Percentiles rank a stretch among this genome's conserved stretches.
phyloP scores from a whole-genome alignment of 1,139 yeast species.

The Pneumocystis murina region DNA sequence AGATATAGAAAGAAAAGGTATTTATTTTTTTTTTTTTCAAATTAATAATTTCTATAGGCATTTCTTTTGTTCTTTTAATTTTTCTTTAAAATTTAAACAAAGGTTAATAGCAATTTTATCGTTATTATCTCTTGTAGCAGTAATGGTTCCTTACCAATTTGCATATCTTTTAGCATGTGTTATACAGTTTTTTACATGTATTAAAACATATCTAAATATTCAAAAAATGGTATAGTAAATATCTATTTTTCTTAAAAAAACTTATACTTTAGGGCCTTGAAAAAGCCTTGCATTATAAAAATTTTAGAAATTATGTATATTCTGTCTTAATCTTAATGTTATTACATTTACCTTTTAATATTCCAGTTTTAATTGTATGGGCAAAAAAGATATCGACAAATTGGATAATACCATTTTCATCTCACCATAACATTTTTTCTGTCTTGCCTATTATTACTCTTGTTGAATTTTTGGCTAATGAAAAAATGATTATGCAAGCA shows the following conservation, averaged over 20 bases:
- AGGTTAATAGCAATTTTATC: slow-evolving; percentile 21
- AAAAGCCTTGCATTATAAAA: background rate
- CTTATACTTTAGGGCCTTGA: slow-evolving; percentile 2
- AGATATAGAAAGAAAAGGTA: background rate
- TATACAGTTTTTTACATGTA: slow-evolving; percentile 23
- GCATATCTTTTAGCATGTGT: slow-evolving; percentile 47
- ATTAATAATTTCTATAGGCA: background rate
- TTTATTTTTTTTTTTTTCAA: background rate
- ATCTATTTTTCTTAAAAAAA: background rate
- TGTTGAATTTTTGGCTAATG: slow-evolving; percentile 19
- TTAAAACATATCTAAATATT: background rate
- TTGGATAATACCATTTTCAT: slow-evolving; percentile 21
- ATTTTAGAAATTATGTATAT: slow-evolving; percentile 18
- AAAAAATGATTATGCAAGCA: slow-evolving; percentile 21
- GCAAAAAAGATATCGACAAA: slow-evolving; percentile 20
- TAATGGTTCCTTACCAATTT: slow-evolving; percentile 66
- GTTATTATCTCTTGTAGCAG: slow-evolving; percentile 33
- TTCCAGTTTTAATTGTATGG: slow-evolving; percentile 25
- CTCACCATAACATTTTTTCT: slow-evolving; percentile 22
- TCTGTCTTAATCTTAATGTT: slow-evolving; percentile 22
- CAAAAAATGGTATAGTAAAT: slow-evolving; percentile 3
- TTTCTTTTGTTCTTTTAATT: background rate
- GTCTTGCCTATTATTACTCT: slow-evolving; percentile 22
- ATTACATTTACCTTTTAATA: slow-evolving; percentile 23
- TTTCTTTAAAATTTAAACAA: slow-evolving; percentile 6